Conservation (phyloP, 768 basidiomycete species). For the Auriscalpium vulgare region DNA sequence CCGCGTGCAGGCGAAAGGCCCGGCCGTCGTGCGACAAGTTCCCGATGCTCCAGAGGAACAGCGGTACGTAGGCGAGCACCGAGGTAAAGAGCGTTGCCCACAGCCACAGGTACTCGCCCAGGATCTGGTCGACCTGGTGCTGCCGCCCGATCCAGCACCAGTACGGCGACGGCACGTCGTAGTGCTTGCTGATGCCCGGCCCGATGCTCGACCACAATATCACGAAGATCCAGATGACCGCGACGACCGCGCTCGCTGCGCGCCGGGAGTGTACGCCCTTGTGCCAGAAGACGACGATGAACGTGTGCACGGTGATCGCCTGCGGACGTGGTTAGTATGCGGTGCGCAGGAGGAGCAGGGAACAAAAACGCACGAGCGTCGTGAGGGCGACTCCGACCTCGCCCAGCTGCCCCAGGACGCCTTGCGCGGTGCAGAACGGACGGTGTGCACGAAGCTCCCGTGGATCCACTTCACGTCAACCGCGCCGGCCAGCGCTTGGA, state of each 20-base stretch:
- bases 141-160: constrained; percentile 38
- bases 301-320: constrained; percentile 31
- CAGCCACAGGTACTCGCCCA: constrained; percentile 38
- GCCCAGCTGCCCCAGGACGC: constrained; percentile 32
- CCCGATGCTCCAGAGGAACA: constrained; percentile 30
- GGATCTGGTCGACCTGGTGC: constrained; percentile 24
- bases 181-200: constrained; percentile 17
- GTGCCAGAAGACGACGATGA: constrained; percentile 29
- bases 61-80: constrained; percentile 26
- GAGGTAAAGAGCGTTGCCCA: constrained; percentile 33
- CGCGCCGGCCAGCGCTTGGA: constrained; percentile 31
- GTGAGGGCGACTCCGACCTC: constrained; percentile 35
- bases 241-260: constrained; percentile 15
- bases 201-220: constrained; percentile 31
- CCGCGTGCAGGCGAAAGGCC: constrained; percentile 19
- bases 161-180: constrained; percentile 30
- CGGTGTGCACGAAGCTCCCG: constrained; percentile 26
- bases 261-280: constrained; percentile 22
- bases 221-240: constrained; percentile 5
- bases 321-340: constrained; percentile 19
- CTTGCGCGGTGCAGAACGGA: constrained; percentile 31
- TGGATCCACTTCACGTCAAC: constrained; percentile 31
- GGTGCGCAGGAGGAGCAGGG: background rate
- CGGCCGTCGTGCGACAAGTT: constrained; percentile 30
- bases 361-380: constrained; percentile 27